phyloP scores from a whole-genome alignment of 192 early-diverging fungal genomes.

The Backusella morwellensis region DNA sequence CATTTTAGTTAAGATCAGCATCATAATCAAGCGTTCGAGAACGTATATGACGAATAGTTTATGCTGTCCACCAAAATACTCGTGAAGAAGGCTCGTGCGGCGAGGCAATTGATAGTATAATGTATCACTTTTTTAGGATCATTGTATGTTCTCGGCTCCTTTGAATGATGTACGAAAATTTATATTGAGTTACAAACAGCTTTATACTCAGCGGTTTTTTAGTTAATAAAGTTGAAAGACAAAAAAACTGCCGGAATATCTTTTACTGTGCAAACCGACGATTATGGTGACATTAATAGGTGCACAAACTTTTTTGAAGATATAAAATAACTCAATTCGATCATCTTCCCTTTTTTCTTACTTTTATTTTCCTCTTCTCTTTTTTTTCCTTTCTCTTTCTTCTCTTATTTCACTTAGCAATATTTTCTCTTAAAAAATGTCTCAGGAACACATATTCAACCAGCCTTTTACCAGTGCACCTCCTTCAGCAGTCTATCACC shows the following conservation, averaged over 20 bases:
- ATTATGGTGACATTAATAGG: constrained; percentile 3
- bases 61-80: background rate
- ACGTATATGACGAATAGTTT: background rate
- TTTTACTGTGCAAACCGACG: constrained; percentile 1
- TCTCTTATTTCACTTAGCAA: background rate
- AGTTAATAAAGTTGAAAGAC: background rate
- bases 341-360: background rate
- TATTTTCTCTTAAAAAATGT: background rate
- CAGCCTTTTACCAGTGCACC: constrained; percentile 3
- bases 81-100: background rate
- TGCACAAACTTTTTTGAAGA: constrained; percentile 3
- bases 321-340: background rate
- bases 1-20: constrained; percentile 5
- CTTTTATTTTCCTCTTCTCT: background rate
- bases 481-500: background rate
- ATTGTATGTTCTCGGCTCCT: background rate
- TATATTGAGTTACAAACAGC: background rate
- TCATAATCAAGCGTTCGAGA: background rate
- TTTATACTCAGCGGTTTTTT: background rate
- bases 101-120: background rate
- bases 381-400: background rate
- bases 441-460: background rate
- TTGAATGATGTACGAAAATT: constrained; percentile 9
- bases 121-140: background rate
- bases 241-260: background rate